These are phyloP conservation scores for Puccinellia tenuiflora DNA, from an alignment of 176 grass and related monocot genomes.

Conservation along the genomic window DNA sequence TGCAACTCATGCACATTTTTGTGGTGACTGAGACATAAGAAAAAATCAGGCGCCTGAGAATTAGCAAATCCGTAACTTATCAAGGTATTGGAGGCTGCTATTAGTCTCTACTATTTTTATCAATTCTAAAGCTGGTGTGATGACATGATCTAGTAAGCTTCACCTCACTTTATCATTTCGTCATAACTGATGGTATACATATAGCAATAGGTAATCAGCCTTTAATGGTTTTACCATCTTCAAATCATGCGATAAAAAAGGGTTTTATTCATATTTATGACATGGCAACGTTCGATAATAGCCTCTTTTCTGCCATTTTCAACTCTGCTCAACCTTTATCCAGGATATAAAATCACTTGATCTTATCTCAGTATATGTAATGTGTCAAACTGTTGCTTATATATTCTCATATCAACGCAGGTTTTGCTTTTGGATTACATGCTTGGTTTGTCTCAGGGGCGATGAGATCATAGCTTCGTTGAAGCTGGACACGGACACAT, in stretches of 20 bases:
- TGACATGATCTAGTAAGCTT: not conserved
- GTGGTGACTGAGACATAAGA: no score
- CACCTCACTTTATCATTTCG: not conserved
- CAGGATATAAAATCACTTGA: not conserved
- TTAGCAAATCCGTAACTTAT: no score
- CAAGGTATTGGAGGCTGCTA: not conserved
- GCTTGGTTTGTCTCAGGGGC: not conserved
- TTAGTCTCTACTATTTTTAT: not conserved
- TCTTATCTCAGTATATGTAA: not conserved
- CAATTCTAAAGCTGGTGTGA: not conserved
- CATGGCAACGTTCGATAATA: not conserved
- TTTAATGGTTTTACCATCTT: not conserved
- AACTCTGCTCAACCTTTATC: not conserved
- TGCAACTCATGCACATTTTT: no score
- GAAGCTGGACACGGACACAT: not conserved
- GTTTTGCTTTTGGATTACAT: slow-evolving; percentile 7
- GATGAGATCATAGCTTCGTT: slow-evolving; percentile 7
- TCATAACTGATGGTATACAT: not conserved
- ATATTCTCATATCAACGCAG: slow-evolving; percentile 28
- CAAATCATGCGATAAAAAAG: not conserved
- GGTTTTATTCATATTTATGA: not conserved
- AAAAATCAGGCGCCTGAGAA: no score
- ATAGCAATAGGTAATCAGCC: not conserved
- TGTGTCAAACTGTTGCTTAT: not conserved
- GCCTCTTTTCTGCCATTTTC: not conserved